A percentile compares a stretch with the other conserved stretches of the same genome.
Conservation (phyloP, 441 rosid species). For the Croton setiger region DNA sequence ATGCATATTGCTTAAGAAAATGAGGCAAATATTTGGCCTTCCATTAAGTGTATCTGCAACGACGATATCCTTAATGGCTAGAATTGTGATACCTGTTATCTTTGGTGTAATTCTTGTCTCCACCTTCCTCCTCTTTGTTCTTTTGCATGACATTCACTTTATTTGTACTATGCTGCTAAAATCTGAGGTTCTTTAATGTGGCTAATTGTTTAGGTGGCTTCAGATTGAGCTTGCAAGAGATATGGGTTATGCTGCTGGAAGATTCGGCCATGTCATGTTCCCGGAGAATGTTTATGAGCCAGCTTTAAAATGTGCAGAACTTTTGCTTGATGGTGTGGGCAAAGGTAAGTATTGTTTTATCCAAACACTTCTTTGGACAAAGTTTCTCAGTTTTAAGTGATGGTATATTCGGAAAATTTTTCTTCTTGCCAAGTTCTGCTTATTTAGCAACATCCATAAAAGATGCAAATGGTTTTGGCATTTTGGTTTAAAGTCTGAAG, state of each 20-base stretch:
- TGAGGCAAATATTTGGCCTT: not conserved
- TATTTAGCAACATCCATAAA: not conserved
- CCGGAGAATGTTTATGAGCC: conserved; percentile 98
- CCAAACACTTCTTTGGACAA: not conserved
- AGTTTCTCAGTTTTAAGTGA: not conserved
- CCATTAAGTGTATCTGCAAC: not conserved
- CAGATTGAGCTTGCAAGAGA: conserved; percentile 98
- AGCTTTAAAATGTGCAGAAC: conserved; percentile 83
- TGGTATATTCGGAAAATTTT: not conserved
- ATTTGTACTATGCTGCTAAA: conserved; percentile 6
- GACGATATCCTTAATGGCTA: not conserved
- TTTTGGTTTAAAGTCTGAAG: not conserved
- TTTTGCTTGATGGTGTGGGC: conserved; percentile 87
- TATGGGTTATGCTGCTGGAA: conserved; percentile 92
- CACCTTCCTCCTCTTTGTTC: not conserved
- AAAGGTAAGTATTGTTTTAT: conserved; percentile 47
- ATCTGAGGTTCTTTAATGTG: conserved; percentile 51
- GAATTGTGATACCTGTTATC: not conserved
- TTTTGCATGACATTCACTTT: not conserved
- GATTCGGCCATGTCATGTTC: conserved; percentile 97
- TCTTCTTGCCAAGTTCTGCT: not conserved
- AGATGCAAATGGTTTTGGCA: not conserved
- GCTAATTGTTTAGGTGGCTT: conserved; percentile 63
- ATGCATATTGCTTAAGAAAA: not conserved
- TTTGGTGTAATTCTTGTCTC: not conserved